Evolutionary conservation across 2,329 filamentous ascomycete genomes (phyloP), one percentile per base, ranked within the genome.

Genomic region (Hypoxylon sp.): DNA sequence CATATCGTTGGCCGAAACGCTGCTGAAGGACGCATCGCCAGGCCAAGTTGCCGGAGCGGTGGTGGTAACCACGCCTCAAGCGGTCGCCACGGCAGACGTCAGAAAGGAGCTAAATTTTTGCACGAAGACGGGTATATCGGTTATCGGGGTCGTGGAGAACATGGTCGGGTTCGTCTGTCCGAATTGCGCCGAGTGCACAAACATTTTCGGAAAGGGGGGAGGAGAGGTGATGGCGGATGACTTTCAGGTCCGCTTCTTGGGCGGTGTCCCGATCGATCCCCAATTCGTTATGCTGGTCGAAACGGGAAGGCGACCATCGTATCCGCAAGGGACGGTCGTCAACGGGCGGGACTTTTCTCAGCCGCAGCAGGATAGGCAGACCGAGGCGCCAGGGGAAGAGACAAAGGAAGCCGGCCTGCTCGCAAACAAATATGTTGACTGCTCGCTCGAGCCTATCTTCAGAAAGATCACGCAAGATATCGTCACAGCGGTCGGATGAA

Each of bases 71-170:
- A 99, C 95, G 0, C 95, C 95, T 0, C 95, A 99, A 73, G 95
- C 94, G 0, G 90, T 99, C 45, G 88, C 92, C 10, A 96, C 94
- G 23, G 90, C 92, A 0, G 95, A 99, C 72, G 95, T 99, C 31
- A 88, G 91, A 70, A 97, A 97, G 72, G 93, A 97, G 75, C 83
- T 97, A 63, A 97, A 97, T 73, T 97, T 97, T 72, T 97, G 93
- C 76, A 80, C 81, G 48, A 97, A 97, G 78, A 94, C 91, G 1
- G 84, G 85, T 24, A 88, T 97, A 45, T 81, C 83, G 2, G 86
- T 96, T 29, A 79, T 98, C 9, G 95, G 95, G 0, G 93, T 99
- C 1, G 84, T 99, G 41, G 95, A 99, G 78, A 99, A 99, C 73
- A 98, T 99, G 95, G 89, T 88, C 65, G 91, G 91, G 2, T 96